Conservation (phyloP, 352 stramenopile species). For the Globisporangium perplexum region DNA sequence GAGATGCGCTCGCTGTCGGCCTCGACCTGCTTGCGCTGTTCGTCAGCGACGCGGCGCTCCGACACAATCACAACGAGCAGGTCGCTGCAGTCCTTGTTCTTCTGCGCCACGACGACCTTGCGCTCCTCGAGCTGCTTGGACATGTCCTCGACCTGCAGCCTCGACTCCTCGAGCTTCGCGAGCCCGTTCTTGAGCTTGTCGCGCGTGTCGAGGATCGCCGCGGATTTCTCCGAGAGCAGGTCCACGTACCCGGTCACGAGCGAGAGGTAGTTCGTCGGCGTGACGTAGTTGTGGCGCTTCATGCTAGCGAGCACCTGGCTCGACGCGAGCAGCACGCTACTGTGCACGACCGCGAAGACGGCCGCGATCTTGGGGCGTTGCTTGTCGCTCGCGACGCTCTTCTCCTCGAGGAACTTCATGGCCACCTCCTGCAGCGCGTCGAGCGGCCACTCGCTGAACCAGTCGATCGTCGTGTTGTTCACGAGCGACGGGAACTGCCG, state of each 20-base stretch:
- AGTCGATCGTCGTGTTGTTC: slow-evolving; percentile 94
- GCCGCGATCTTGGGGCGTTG: slow-evolving; percentile 79
- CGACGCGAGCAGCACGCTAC: slow-evolving; percentile 78
- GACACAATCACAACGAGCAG: slow-evolving; percentile 93
- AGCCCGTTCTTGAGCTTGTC: slow-evolving; percentile 84
- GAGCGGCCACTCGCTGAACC: slow-evolving; percentile 90
- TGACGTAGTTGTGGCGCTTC: slow-evolving; percentile 94
- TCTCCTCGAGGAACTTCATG: slow-evolving; percentile 91
- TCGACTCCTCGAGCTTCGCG: slow-evolving; percentile 78
- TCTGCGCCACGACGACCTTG: slow-evolving; percentile 86
- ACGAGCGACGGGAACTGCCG: slow-evolving; percentile 92
- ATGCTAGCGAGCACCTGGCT: slow-evolving; percentile 82
- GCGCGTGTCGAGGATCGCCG: slow-evolving; percentile 61
- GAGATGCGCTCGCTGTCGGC: slow-evolving; percentile 88
- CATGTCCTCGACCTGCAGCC: slow-evolving; percentile 81
- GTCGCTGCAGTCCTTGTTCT: slow-evolving; percentile 94
- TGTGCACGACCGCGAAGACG: slow-evolving; percentile 89
- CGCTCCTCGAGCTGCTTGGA: slow-evolving; percentile 84
- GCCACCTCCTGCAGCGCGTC: slow-evolving; percentile 91
- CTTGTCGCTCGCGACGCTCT: slow-evolving; percentile 64
- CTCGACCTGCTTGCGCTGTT: slow-evolving; percentile 93
- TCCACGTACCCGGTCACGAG: slow-evolving; percentile 91
- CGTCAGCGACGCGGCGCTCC: slow-evolving; percentile 91
- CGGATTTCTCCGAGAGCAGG: slow-evolving; percentile 67
- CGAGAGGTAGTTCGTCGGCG: slow-evolving; percentile 91